These are phyloP conservation scores for Phytopythium chamaehyphon DNA, from an alignment of 352 stramenopile genomes.

Conservation along the genomic window DNA sequence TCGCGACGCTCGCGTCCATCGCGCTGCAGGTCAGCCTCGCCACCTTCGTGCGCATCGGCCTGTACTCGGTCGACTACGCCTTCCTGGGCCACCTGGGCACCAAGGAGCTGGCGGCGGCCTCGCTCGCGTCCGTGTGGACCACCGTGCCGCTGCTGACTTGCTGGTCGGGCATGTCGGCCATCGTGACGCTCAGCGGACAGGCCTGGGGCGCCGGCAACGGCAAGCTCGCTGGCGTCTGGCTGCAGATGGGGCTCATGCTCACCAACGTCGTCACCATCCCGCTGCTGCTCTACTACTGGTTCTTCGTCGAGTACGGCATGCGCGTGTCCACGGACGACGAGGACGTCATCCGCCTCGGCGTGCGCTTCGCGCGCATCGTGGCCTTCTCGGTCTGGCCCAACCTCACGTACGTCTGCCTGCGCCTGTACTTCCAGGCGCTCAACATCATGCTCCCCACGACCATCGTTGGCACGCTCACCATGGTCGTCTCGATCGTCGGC, in stretches of 20 bases:
- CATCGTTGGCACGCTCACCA: slow-evolving; percentile 60
- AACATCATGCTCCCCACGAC: slow-evolving; percentile 74
- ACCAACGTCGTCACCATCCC: slow-evolving; percentile 40
- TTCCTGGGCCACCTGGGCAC: slow-evolving; percentile 77
- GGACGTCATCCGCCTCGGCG: slow-evolving; percentile 60
- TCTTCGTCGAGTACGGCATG: slow-evolving; percentile 46
- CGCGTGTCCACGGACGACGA: slow-evolving; percentile 55
- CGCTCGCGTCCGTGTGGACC: slow-evolving; percentile 73
- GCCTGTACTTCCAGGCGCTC: slow-evolving; percentile 84
- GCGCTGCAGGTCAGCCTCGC: slow-evolving; percentile 76
- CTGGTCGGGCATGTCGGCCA: slow-evolving; percentile 61
- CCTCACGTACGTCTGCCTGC: slow-evolving; percentile 73
- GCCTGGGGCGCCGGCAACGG: slow-evolving; percentile 69
- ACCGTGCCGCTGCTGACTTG: slow-evolving; percentile 62
- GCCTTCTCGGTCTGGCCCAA: slow-evolving; percentile 75
- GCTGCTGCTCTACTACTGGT: slow-evolving; percentile 66
- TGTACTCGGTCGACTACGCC: slow-evolving; percentile 74
- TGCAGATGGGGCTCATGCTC: slow-evolving; percentile 64
- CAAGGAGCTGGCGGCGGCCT: slow-evolving; percentile 66
- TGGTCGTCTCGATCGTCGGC: slow-evolving; percentile 47
- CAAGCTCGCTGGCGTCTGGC: slow-evolving; percentile 60
- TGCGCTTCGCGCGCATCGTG: slow-evolving; percentile 72
- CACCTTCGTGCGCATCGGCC: slow-evolving; percentile 68
- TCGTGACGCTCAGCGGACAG: slow-evolving; percentile 78
- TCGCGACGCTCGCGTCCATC: slow-evolving; percentile 68